A percentile compares a stretch with the other conserved stretches of the same genome.
phyloP scores from a whole-genome alignment of 805 yeast species.

The Candida boleticola region DNA sequence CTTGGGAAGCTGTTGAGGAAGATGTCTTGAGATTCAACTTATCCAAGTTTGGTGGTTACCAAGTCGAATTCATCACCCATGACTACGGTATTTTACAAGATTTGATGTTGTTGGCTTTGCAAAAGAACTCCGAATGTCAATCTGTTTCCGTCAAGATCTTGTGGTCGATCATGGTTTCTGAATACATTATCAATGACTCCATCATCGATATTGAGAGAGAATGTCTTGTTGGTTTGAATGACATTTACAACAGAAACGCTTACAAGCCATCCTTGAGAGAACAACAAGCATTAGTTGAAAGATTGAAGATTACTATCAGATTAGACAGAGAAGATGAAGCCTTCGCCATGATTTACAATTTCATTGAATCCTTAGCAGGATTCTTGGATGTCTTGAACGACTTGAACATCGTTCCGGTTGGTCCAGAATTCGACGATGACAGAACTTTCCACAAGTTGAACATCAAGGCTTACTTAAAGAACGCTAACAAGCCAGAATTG shows the following conservation, averaged over 20 bases:
- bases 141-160: constrained; percentile 61
- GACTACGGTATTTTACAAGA: constrained; percentile 63
- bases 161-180: constrained; percentile 72
- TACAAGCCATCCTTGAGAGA: constrained; percentile 57
- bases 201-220: constrained; percentile 62
- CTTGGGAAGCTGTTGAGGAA: constrained; percentile 59
- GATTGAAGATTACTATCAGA: constrained; percentile 47
- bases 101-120: constrained; percentile 65
- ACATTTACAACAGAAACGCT: constrained; percentile 54
- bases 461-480: constrained; percentile 71
- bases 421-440: constrained; percentile 84
- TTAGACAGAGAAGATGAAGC: constrained; percentile 68
- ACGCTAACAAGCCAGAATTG: constrained; percentile 75
- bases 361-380: constrained; percentile 54
- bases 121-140: constrained; percentile 60
- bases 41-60: constrained; percentile 65
- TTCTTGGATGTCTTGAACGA: constrained; percentile 66
- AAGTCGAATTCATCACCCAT: constrained; percentile 56
- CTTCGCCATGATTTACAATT: constrained; percentile 45
- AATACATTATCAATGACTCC: constrained; percentile 56
- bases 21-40: constrained; percentile 59
- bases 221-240: constrained; percentile 61
- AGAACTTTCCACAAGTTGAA: constrained; percentile 76
- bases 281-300: constrained; percentile 51
- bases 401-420: constrained; percentile 70